Evolutionary conservation across 805 yeast species (phyloP), one percentile per base, ranked within the genome.

Genomic region (Limtongia smithiae): DNA sequence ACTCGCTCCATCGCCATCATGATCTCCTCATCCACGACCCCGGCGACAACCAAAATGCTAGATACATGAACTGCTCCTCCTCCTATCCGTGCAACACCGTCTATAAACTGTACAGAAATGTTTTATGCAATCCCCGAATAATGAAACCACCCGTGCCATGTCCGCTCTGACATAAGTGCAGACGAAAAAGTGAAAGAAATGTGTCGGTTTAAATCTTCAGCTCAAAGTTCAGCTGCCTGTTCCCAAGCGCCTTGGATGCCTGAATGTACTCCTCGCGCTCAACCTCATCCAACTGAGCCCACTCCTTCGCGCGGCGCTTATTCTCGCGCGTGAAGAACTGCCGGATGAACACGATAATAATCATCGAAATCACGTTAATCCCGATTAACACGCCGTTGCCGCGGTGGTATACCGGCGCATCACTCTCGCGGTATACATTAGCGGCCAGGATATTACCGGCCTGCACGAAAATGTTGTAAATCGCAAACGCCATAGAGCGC

Each of bases 381-480:
- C 34, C 47, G 15, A 45, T n/a, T 9, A 45, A 18, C n/a, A 32
- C 25, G 15, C 11, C 11, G 52, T 82, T 80, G 38, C 88, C 90
- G 22, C 73, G 72, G 61, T 82, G 83, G 30, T 71, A 83, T 28
- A 71, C 41, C 1, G 88, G 89, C 35, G 69, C 70, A 61, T 83
- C 89, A 35, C 71, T 72, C 1, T 62, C 62, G 44, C 81, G 64
- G 63, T 82, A 83, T 5, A 83, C 71, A 59, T 82, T 77, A 12
- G 79, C 68, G 3, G 79, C 68, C 8, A 76, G 67, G 41, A 83
- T 79, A 22, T 69, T 63, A 1, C 80, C 84, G 0, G 77, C 69
- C 60, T 83, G 88, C 0, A 79, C 80, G 60, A 71, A 74, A 71
- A 81, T 80, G 59, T 82, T 83, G 61, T 77, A 81, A 32, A 82